Base-by-base conservation (phyloP, 495 filamentous ascomycete genomes). In the Hypoxylon lenormandii region DNA sequence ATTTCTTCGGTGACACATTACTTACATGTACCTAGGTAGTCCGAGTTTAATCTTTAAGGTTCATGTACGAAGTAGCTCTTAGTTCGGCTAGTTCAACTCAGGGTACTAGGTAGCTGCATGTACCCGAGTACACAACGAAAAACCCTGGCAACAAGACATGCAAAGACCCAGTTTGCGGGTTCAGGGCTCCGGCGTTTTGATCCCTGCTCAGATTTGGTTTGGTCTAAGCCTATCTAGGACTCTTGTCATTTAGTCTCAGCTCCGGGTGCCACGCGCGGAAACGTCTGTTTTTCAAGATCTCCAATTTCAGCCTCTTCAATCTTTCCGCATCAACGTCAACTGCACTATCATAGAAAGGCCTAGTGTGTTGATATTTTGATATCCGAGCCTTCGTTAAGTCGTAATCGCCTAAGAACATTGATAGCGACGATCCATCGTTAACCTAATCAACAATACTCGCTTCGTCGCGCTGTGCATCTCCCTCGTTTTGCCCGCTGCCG, bases 301-400 rank as follows among this genome's bases (percentile, higher is more conserved):
- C 53, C 64, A 69, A 72, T 72, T 69, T 72, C 69, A 72, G 69
- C 64, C 69, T 72, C 64, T 72, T 72, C 58, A 59, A 54, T 37
- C 54, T 69, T 33, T 65, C 60, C 60, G n/a, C n/a, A 22, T 22
- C 59, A 40, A 51, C 53, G 49, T 60, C 63, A 64, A 59, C 23
- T 16, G 33, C 19, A 57, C 53, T 54, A 66, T 66, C 68, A 64
- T 33, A 30, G 52, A 66, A 15, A 1, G 10, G 10, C 6, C 30
- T 40, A 21, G n/a, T 30, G 26, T 62, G 30, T 61, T 12, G 37
- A 46, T 36, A 33, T 46, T 43, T 26, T 22, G 16, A 33, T 22
- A 43, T 40, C 12, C n/a, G 55, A 51, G 38, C 47, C 6, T 66
- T 49, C n/a, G 18, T 15, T 19, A 33, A 6, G 48, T 49, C 6